These are phyloP conservation scores for Leccinum disarticulatum DNA, from an alignment of 768 basidiomycete species.

Conservation along the genomic window DNA sequence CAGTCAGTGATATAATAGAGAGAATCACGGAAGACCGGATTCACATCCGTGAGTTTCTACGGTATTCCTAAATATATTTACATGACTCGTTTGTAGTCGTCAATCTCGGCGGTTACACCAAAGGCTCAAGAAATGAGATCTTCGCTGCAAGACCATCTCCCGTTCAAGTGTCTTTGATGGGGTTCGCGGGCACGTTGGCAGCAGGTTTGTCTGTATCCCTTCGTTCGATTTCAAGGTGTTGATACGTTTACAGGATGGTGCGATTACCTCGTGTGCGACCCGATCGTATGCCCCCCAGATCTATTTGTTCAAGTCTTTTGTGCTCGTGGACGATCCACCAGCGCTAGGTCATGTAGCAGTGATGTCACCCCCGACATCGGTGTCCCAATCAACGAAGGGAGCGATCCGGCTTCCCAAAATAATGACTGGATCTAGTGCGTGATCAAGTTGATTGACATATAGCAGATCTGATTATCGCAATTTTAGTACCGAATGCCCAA, in stretches of 20 bases:
- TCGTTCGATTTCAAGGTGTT: neutral
- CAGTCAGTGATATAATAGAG: conserved; percentile 37
- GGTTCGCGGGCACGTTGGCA: conserved; percentile 49
- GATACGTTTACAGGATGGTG: conserved; percentile 40
- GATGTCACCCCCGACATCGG: conserved; percentile 21
- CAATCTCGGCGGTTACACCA: conserved; percentile 51
- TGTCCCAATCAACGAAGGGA: conserved; percentile 37
- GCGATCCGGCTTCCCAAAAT: conserved; percentile 41
- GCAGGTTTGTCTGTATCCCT: conserved; percentile 27
- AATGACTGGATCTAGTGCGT: conserved; percentile 48
- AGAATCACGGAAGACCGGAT: conserved; percentile 43
- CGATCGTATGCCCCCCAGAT: conserved; percentile 43
- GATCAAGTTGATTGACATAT: neutral
- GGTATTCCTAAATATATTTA: neutral
- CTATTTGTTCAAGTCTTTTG: conserved; percentile 35
- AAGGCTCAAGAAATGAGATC: conserved; percentile 51
- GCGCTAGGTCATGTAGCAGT: neutral
- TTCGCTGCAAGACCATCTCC: conserved; percentile 51
- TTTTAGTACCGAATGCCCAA: conserved; percentile 42
- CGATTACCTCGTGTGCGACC: conserved; percentile 47
- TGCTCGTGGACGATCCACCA: conserved; percentile 15
- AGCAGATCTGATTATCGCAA: conserved; percentile 5
- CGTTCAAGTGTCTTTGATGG: conserved; percentile 50
- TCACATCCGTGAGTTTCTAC: conserved; percentile 40
- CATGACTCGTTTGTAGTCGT: conserved; percentile 33